These are phyloP conservation scores for Suillus hirtellus DNA, from an alignment of 768 basidiomycete species.

Conservation along the genomic window DNA sequence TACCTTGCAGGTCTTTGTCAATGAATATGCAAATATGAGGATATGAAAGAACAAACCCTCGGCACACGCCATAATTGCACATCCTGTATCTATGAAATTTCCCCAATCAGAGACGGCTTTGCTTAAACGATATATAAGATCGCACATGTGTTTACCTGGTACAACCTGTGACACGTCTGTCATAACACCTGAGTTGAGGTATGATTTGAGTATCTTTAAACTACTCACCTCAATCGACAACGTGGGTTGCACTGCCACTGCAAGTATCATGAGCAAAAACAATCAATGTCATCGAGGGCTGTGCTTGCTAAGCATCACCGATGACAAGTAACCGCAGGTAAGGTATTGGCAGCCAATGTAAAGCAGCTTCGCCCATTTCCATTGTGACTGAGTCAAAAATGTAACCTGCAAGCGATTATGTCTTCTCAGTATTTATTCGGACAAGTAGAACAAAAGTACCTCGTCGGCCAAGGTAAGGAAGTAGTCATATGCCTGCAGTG, in stretches of 20 bases:
- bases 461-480: slow-evolving; percentile 6
- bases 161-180: not conserved
- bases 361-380: slow-evolving; percentile 4
- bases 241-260: not conserved
- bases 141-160: not conserved
- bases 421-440: not conserved
- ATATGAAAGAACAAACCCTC: slow-evolving; percentile 2
- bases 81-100: not conserved
- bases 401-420: not conserved
- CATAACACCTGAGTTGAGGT: not conserved
- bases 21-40: not conserved
- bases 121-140: not conserved
- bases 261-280: not conserved
- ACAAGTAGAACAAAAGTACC: slow-evolving; percentile 2
- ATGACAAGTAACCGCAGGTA: slow-evolving; percentile 2
- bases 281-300: not conserved
- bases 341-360: slow-evolving; percentile 16
- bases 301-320: not conserved
- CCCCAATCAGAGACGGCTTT: not conserved
- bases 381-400: slow-evolving; percentile 5
- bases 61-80: slow-evolving; percentile 1
- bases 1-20: not conserved
- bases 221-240: not conserved
- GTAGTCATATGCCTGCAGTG: slow-evolving; percentile 5
- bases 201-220: not conserved